Evolutionary conservation across 2,329 filamentous ascomycete species (phyloP).

Genomic region (Xylariaceae sp.): DNA sequence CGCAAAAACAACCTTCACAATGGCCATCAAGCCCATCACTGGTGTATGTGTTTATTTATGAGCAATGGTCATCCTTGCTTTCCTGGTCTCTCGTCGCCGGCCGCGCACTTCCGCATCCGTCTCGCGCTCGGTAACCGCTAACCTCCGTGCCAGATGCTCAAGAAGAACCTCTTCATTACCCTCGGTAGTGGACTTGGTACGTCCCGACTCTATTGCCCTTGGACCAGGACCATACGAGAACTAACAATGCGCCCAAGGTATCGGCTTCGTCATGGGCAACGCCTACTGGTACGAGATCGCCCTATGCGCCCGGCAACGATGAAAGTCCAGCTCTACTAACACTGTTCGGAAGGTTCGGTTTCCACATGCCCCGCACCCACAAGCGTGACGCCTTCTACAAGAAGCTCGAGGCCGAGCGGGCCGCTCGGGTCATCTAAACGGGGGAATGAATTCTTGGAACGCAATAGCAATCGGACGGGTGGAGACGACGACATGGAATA

Average conservation of each 20-base stretch:
- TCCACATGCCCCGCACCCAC: slow-evolving; percentile 55
- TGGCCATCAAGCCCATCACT: slow-evolving; percentile 54
- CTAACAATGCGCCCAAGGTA: slow-evolving; percentile 40
- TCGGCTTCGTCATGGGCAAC: slow-evolving; percentile 51
- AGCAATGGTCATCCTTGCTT: slow-evolving; percentile 30
- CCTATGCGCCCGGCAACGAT: background rate
- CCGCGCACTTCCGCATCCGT: background rate
- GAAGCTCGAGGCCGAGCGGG: slow-evolving; percentile 54
- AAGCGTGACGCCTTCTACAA: slow-evolving; percentile 55
- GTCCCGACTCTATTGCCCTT: slow-evolving; percentile 24
- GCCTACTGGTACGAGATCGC: slow-evolving; percentile 49
- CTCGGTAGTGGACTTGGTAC: slow-evolving; percentile 52
- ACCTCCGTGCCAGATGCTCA: slow-evolving; percentile 50
- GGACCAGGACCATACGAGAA: slow-evolving; percentile 2
- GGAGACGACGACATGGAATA: slow-evolving; percentile 1
- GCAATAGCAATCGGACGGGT: background rate
- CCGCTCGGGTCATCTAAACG: slow-evolving; percentile 31
- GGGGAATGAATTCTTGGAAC: background rate
- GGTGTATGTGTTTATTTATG: slow-evolving; percentile 46
- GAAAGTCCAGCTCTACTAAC: too few relatives aligned
- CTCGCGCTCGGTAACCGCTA: slow-evolving; percentile 4
- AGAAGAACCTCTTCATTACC: slow-evolving; percentile 53
- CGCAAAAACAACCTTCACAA: slow-evolving; percentile 33
- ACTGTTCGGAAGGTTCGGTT: slow-evolving; percentile 49
- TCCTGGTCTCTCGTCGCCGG: background rate